A percentile compares a stretch with the other conserved stretches of the same genome.
These are phyloP conservation scores for Annulohypoxylon nitens DNA, from an alignment of 495 filamentous ascomycete species.

Conservation along the genomic window DNA sequence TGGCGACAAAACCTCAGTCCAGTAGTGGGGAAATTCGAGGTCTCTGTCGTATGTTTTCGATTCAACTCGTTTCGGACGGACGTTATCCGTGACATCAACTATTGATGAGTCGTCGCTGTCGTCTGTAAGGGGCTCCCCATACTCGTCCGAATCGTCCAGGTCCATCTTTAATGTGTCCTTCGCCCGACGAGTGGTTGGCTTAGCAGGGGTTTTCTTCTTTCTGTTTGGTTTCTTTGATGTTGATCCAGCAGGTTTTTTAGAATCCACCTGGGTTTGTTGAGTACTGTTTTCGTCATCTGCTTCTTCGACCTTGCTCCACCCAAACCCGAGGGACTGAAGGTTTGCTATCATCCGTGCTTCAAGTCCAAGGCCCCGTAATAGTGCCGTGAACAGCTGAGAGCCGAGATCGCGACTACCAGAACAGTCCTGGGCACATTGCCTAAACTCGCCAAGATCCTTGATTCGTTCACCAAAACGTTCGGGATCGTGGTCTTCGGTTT, in stretches of 20 bases:
- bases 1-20: constrained; percentile 89
- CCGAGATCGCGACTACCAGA: constrained; percentile 89
- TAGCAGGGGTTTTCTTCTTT: constrained; percentile 40
- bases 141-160: constrained; percentile 56
- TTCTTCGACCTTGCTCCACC: constrained; percentile 89
- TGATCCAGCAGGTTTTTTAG: constrained; percentile 27
- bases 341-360: constrained; percentile 85
- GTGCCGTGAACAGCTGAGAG: constrained; percentile 88
- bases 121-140: constrained; percentile 52
- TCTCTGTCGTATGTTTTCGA: constrained; percentile 71
- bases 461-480: constrained; percentile 82
- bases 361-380: constrained; percentile 84
- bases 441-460: constrained; percentile 72
- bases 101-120: constrained; percentile 57
- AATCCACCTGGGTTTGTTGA: constrained; percentile 29
- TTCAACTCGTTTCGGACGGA: constrained; percentile 38
- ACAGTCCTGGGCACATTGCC: constrained; percentile 74
- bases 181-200: constrained; percentile 39
- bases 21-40: constrained; percentile 88
- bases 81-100: constrained; percentile 52
- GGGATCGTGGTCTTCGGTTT: constrained; percentile 70
- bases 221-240: constrained; percentile 35
- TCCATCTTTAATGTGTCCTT: constrained; percentile 63
- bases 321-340: constrained; percentile 90
- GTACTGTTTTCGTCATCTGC: constrained; percentile 61